Evolutionary conservation across 306 rosid species (phyloP).

Genomic region (Urtica urens): DNA sequence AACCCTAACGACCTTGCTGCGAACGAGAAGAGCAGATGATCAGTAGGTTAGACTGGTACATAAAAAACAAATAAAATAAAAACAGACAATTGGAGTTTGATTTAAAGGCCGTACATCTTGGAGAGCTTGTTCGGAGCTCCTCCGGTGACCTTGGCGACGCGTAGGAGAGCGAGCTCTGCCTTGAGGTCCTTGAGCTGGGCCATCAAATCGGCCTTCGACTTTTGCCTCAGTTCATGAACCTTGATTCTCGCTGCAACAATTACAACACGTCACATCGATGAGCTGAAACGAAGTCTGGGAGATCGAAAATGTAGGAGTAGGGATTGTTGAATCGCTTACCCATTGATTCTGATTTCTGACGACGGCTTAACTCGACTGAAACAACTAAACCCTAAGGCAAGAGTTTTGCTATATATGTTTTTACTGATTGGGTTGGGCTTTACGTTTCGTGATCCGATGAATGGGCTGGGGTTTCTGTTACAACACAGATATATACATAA

Average conservation of each 20-base stretch:
- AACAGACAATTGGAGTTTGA: background rate
- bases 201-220: slow-evolving; percentile 54
- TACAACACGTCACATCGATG: too few relatives aligned
- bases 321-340: too few relatives aligned
- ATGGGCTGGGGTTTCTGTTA: too few relatives aligned
- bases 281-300: too few relatives aligned
- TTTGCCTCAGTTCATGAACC: slow-evolving; percentile 92
- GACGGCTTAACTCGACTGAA: too few relatives aligned
- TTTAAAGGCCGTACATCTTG: slow-evolving; percentile 47
- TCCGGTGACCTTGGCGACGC: slow-evolving; percentile 96
- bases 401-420: too few relatives aligned
- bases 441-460: too few relatives aligned
- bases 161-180: slow-evolving; percentile 88
- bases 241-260: slow-evolving; percentile 90
- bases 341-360: too few relatives aligned
- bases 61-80: background rate
- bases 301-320: too few relatives aligned
- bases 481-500: too few relatives aligned
- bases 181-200: slow-evolving; percentile 87
- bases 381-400: too few relatives aligned
- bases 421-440: too few relatives aligned
- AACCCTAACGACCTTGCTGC: slow-evolving; percentile 90
- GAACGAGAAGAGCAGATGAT: slow-evolving; percentile 2
- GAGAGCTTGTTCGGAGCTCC: slow-evolving; percentile 99
- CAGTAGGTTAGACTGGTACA: background rate